Evolutionary conservation across 2,329 filamentous ascomycete species (phyloP).

Genomic region (Macrophomina tecta): DNA sequence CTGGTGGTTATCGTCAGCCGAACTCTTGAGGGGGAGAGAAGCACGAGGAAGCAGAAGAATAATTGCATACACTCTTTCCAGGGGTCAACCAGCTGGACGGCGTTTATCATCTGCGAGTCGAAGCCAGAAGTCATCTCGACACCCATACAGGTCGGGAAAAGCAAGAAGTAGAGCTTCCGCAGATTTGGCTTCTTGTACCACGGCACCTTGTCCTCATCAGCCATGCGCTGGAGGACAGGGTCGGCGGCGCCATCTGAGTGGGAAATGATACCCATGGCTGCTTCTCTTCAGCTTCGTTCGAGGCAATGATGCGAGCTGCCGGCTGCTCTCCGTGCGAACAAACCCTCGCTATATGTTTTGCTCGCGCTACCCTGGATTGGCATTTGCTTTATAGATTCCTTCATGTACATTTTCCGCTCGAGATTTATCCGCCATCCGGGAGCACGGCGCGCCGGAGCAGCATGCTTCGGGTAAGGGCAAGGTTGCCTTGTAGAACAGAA

Average conservation of each 20-base stretch:
- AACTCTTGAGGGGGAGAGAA: neutral
- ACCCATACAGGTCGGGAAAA: constrained; percentile 43
- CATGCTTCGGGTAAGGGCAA: neutral
- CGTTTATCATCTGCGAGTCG: constrained; percentile 37
- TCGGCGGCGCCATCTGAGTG: constrained; percentile 40
- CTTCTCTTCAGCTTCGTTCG: neutral
- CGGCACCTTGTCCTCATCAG: constrained; percentile 46
- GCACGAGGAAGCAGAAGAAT: constrained; percentile 33
- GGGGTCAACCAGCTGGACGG: constrained; percentile 35
- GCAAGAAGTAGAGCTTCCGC: constrained; percentile 39
- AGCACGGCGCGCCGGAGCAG: constrained; percentile 2
- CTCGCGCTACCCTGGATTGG: too few species aligned
- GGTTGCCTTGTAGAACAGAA: neutral
- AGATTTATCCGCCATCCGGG: constrained; percentile 11
- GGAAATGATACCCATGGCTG: constrained; percentile 37
- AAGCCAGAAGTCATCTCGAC: constrained; percentile 32
- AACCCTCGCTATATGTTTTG: neutral
- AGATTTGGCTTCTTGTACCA: constrained; percentile 40
- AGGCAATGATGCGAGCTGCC: neutral
- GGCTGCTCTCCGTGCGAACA: neutral
- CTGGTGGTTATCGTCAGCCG: constrained; percentile 19
- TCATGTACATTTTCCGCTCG: neutral
- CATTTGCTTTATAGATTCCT: neutral
- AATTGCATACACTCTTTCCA: constrained; percentile 33
- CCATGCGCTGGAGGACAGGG: constrained; percentile 48